Percentiles rank a stretch among this genome's conserved stretches.
Evolutionary conservation across 768 basidiomycete species (phyloP).

Genomic region (Kwoniella shandongensis): DNA sequence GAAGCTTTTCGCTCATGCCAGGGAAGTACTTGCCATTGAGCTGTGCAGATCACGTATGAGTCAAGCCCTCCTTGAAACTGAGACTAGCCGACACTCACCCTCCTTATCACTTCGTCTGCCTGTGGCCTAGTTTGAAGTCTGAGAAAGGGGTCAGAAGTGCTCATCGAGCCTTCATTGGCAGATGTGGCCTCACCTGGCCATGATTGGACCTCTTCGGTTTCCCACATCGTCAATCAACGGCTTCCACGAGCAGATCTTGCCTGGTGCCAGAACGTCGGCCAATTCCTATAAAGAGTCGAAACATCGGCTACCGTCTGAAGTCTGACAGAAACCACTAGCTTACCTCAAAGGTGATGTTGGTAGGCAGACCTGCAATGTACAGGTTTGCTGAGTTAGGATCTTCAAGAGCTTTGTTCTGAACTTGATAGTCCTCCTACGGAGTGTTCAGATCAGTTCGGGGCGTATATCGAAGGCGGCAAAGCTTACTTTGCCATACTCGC

Average conservation of each 20-base stretch:
- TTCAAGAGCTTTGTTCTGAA: constrained; percentile 35
- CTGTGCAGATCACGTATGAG: constrained; percentile 8
- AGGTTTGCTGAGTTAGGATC: constrained; percentile 37
- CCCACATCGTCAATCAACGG: constrained; percentile 31
- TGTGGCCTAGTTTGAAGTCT: constrained; percentile 34
- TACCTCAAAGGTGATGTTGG: constrained; percentile 24
- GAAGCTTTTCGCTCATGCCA: constrained; percentile 24
- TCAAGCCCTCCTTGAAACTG: no score
- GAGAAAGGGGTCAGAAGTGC: background rate
- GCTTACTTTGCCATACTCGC: constrained; percentile 41
- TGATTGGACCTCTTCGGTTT: constrained; percentile 28
- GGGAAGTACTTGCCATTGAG: constrained; percentile 30
- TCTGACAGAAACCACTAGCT: constrained; percentile 5
- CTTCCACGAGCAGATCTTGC: constrained; percentile 28
- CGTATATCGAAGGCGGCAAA: background rate
- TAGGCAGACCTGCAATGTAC: constrained; percentile 38
- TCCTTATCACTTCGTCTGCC: constrained; percentile 32
- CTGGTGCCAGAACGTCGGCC: constrained; percentile 14
- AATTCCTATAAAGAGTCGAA: constrained; percentile 10
- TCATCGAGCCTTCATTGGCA: background rate
- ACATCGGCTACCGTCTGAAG: background rate
- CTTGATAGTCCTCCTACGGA: constrained; percentile 41
- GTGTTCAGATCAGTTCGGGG: constrained; percentile 1
- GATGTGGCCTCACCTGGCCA: constrained; percentile 24
- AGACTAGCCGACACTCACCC: constrained; percentile 16